Conservation (phyloP, 2,329 filamentous ascomycete genomes). For the Paecilomyces formosus region DNA sequence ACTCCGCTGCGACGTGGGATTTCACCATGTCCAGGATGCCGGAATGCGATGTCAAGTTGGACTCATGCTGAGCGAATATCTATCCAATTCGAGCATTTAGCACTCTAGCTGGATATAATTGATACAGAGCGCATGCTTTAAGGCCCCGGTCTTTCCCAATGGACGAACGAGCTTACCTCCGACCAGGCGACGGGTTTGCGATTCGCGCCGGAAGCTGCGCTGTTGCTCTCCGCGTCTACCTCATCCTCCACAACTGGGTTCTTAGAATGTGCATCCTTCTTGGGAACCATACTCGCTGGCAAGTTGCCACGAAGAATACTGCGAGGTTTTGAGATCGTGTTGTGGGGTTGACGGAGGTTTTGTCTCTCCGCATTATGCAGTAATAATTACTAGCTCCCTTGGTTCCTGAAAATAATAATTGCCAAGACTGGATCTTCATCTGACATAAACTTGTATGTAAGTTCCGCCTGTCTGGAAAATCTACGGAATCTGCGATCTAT, state of each 20-base stretch:
- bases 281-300: background rate
- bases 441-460: no score
- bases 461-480: background rate
- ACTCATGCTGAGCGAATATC: constrained; percentile 36
- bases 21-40: constrained; percentile 29
- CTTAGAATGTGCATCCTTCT: background rate
- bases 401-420: background rate
- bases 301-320: background rate
- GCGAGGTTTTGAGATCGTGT: background rate
- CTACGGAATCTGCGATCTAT: background rate
- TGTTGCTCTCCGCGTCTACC: background rate
- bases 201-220: background rate
- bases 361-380: background rate
- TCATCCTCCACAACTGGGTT: constrained; percentile 12
- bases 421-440: background rate
- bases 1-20: constrained; percentile 18
- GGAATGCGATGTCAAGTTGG: constrained; percentile 30
- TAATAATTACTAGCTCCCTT: background rate
- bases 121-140: background rate
- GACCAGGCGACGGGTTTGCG: constrained; percentile 13
- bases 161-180: constrained; percentile 10
- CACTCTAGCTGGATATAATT: background rate
- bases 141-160: background rate
- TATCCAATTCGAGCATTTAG: constrained; percentile 8
- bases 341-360: background rate